phyloP scores from a whole-genome alignment of 176 grass and related monocot species.

The Aegilops tauschii region DNA sequence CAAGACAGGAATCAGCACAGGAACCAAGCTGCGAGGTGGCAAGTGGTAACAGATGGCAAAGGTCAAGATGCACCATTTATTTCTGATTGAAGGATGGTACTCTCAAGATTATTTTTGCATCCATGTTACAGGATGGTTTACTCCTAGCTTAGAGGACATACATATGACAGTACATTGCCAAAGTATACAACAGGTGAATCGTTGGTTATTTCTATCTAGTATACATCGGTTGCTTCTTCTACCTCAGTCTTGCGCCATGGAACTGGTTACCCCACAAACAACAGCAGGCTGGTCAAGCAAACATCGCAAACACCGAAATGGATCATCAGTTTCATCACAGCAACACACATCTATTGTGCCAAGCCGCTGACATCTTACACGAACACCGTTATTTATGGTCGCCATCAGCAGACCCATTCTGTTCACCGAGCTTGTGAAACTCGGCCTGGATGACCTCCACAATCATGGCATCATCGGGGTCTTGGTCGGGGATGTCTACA shows the following conservation, averaged over 20 bases:
- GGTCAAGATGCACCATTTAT: neutral
- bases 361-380: neutral
- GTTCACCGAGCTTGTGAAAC: constrained; percentile 70
- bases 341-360: neutral
- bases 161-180: neutral
- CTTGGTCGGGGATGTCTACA: constrained; percentile 68
- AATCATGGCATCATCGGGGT: constrained; percentile 55
- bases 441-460: constrained; percentile 66
- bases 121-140: constrained; percentile 18
- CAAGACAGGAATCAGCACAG: neutral
- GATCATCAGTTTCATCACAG: constrained; percentile 31
- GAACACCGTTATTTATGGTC: neutral
- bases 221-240: neutral
- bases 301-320: neutral
- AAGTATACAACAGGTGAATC: constrained; percentile 1
- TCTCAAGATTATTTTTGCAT: constrained; percentile 1
- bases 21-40: neutral
- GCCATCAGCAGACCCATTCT: constrained; percentile 42
- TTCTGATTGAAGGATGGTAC: neutral
- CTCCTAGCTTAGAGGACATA: neutral
- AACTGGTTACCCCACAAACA: constrained; percentile 8
- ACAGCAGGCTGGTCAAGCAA: constrained; percentile 8
- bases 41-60: neutral
- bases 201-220: constrained; percentile 20
- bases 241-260: constrained; percentile 22